Evolutionary conservation across 805 yeast genomes (phyloP), one percentile per base, ranked within the genome.

Genomic region (Teunomyces panamensis): DNA sequence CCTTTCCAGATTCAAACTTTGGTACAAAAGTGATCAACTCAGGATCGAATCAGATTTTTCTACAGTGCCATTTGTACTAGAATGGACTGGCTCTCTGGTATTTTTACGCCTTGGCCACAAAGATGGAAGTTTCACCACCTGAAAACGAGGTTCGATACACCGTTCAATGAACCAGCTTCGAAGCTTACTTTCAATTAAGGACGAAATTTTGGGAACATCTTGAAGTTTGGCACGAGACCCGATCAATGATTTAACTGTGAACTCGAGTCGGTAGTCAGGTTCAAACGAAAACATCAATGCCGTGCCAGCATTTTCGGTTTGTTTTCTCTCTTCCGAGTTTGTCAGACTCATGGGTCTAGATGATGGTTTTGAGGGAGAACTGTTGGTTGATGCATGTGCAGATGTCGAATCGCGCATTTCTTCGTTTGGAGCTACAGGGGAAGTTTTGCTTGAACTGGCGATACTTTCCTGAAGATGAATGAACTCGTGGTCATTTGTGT

Each of bases 221-320:
- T 91, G 96, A 26, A 94, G 73, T 62, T 92, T 87, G 0, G 98
- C 89, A 42, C 96, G 77, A 0, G 97, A 87, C 0, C 99, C 99
- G 44, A 94, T 89, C 34, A 92, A 70, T 1, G 97, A 89, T 57
- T 84, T 84, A n/a, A 89, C 83, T 37, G 86, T 84, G 66, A 94
- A 91, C 58, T 92, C 97, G 54, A 94, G 73, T 48, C 92, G 73
- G 65, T 89, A 94, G 60, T 90, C 97, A 0, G 97, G 97, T 1
- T 91, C 79, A 64, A 94, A 92, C 10, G 96, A 88, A 58, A 94
- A 85, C 78, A 90, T 84, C 47, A 94, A 68, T 10, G 89, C 94
- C 9, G 91, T 86, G 24, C 50, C 44, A 28, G 49, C 52, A 28
- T 47, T 46, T 9, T 44, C 41, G 10, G 11, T 62, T 47, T 9